Percentiles rank a stretch among this genome's conserved stretches.
These are phyloP conservation scores for Yarrowia yakushimensis DNA, from an alignment of 805 yeast genomes.

Conservation along the genomic window DNA sequence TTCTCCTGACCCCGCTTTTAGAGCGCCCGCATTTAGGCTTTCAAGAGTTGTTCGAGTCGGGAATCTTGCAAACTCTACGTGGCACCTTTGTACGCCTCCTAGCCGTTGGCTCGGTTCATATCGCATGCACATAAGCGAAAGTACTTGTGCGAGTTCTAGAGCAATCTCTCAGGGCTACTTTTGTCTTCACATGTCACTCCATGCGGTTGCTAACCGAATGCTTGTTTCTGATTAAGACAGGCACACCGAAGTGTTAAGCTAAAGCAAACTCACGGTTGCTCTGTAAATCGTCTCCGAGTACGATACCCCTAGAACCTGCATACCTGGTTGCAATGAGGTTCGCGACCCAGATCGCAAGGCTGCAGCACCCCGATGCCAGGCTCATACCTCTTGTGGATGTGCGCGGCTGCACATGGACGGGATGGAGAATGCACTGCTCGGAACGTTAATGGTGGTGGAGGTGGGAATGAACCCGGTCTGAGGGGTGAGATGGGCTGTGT, in stretches of 20 bases:
- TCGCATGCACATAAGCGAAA: conserved; percentile 14
- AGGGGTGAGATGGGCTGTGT: no score
- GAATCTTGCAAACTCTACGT: background rate
- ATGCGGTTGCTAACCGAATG: no score
- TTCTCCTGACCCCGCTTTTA: background rate
- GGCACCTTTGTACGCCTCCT: background rate
- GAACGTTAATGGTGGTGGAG: no score
- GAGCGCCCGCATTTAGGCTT: background rate
- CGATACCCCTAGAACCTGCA: background rate
- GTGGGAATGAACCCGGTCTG: no score
- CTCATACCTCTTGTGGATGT: background rate
- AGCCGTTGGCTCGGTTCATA: conserved; percentile 16
- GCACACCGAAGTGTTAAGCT: background rate
- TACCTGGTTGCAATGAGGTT: background rate
- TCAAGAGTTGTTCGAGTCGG: background rate
- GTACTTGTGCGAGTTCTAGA: background rate
- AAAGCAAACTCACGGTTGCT: background rate
- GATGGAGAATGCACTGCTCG: background rate
- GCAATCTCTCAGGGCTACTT: background rate
- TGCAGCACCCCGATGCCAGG: background rate
- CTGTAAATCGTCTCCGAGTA: background rate
- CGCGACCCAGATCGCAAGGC: background rate
- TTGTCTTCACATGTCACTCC: background rate
- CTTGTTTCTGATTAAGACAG: no score
- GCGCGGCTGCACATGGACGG: background rate